Evolutionary conservation across 1,139 yeast species (phyloP).

Genomic region (Debaryomycetaceae sp.): DNA sequence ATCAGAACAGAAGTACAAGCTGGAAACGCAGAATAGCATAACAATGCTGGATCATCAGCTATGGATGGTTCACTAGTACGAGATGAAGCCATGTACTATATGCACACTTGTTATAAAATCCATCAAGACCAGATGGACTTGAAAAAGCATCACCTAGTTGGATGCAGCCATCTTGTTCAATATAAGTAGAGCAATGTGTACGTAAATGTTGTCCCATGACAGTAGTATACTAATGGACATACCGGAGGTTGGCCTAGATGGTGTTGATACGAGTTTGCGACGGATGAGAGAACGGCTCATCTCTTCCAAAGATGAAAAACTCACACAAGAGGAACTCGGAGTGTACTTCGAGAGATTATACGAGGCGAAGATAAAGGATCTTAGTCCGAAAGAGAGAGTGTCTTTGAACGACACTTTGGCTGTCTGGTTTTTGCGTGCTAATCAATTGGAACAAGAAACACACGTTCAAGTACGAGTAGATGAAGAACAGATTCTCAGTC

Average conservation of each 20-base stretch:
- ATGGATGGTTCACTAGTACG: too few species aligned
- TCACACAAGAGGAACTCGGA: neutral
- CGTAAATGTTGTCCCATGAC: too few species aligned
- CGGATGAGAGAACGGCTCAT: neutral
- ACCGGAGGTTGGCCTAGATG: neutral
- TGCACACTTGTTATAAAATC: too few species aligned
- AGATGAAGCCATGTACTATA: too few species aligned
- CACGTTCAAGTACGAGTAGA: conserved; percentile 1
- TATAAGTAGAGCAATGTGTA: too few species aligned
- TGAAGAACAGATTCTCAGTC: conserved; percentile 1
- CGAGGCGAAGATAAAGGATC: neutral
- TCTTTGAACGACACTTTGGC: conserved; percentile 55
- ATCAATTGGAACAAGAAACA: conserved; percentile 20
- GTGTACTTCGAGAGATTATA: neutral
- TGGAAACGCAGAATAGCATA: too few species aligned
- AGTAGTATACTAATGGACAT: neutral
- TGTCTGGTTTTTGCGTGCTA: conserved; percentile 60
- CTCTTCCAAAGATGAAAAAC: neutral
- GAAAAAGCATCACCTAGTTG: too few species aligned
- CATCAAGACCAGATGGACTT: too few species aligned
- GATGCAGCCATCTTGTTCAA: too few species aligned
- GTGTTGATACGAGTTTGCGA: neutral
- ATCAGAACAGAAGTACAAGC: too few species aligned
- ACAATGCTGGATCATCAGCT: too few species aligned
- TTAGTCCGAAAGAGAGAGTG: neutral